Percentiles rank a stretch among this genome's conserved stretches.
Conservation (phyloP, 192 early-diverging fungal species). For the Backusella sp. region DNA sequence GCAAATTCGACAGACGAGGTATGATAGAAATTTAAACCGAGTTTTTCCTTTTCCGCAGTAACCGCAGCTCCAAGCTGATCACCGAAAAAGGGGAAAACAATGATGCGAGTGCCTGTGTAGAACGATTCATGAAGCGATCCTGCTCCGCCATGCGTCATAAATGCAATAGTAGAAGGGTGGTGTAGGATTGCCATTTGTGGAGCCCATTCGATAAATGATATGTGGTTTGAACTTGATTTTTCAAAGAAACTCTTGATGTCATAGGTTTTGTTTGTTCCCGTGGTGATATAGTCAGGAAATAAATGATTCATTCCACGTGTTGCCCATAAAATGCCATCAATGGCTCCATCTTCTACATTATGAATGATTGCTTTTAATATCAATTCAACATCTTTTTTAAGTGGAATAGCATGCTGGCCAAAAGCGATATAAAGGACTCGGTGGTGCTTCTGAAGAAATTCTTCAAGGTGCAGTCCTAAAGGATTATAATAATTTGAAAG, state of each 20-base stretch:
- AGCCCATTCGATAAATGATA: constrained; percentile 16
- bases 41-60: background rate
- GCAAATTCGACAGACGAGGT: too few species aligned
- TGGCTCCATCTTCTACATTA: constrained; percentile 16
- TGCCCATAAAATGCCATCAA: constrained; percentile 40
- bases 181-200: constrained; percentile 33
- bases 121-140: constrained; percentile 34
- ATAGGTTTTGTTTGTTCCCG: background rate
- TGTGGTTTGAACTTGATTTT: background rate
- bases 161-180: constrained; percentile 23
- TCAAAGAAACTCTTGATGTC: background rate
- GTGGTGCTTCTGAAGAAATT: constrained; percentile 25
- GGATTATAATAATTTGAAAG: constrained; percentile 20
- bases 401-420: constrained; percentile 15
- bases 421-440: constrained; percentile 34
- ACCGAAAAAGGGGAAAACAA: constrained; percentile 31
- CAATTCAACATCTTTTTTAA: constrained; percentile 4
- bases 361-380: constrained; percentile 25
- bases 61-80: constrained; percentile 23
- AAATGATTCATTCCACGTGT: background rate
- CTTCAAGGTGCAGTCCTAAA: background rate
- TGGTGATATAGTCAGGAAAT: background rate
- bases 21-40: background rate
- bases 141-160: constrained; percentile 31
- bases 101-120: constrained; percentile 23